phyloP scores from a whole-genome alignment of 208 protist genomes.

The Trypanosoma cruzi region DNA sequence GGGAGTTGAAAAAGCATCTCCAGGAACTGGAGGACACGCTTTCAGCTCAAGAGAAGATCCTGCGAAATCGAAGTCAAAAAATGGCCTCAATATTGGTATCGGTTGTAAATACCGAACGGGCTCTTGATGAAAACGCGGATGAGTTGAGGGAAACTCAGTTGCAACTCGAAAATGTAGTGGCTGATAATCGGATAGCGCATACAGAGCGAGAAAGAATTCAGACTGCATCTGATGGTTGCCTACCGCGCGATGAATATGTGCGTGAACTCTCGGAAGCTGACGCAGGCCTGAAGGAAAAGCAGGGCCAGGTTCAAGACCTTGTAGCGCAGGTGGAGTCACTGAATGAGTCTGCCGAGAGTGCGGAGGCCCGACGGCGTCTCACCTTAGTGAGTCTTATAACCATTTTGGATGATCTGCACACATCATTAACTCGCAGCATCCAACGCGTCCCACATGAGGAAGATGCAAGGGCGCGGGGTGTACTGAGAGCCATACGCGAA shows the following conservation, averaged over 20 bases:
- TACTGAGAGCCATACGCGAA: conserved; percentile 78
- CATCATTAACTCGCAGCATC: conserved; percentile 62
- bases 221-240: conserved; percentile 12
- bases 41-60: conserved; percentile 21
- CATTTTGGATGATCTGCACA: conserved; percentile 80
- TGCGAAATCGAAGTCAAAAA: conserved; percentile 20
- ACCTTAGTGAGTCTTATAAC: conserved; percentile 68
- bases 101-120: conserved; percentile 24
- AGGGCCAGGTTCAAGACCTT: conserved; percentile 46
- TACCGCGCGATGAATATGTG: conserved; percentile 62
- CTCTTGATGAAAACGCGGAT: conserved; percentile 27
- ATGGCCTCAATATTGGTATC: conserved; percentile 20
- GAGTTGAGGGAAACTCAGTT: conserved; percentile 25
- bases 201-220: conserved; percentile 26
- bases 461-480: conserved; percentile 60
- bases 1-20: conserved; percentile 42
- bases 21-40: conserved; percentile 49
- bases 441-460: conserved; percentile 41
- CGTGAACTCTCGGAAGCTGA: conserved; percentile 59
- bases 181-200: conserved; percentile 43
- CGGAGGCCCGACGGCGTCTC: conserved; percentile 55
- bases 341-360: conserved; percentile 32
- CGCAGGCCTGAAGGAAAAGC: conserved; percentile 39
- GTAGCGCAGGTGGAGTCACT: conserved; percentile 45
- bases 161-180: conserved; percentile 23